Percentiles rank a stretch among this genome's conserved stretches.
Conservation (phyloP, 116 monocot species). For the Iris pallida region DNA sequence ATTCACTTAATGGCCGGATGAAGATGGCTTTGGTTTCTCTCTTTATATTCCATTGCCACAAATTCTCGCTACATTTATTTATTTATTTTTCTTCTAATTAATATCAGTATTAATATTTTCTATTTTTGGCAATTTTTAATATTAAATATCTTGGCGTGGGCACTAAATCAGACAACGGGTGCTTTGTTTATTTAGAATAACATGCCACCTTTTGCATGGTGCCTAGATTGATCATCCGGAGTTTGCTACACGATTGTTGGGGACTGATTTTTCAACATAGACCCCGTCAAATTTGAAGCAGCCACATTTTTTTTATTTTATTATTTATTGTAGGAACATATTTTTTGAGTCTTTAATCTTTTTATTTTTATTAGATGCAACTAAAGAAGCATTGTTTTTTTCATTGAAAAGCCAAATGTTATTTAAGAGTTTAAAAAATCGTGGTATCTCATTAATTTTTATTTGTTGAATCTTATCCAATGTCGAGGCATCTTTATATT, state of each 20-base stretch:
- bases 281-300: no score
- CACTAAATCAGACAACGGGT: background rate
- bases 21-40: constrained; percentile 3
- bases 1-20: background rate
- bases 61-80: background rate
- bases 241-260: no score
- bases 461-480: background rate
- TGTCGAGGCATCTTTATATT: no score
- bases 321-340: no score
- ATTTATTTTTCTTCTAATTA: background rate
- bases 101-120: background rate
- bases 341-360: no score
- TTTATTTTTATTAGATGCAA: no score
- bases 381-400: no score
- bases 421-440: no score
- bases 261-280: no score
- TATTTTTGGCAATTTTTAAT: background rate
- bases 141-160: background rate
- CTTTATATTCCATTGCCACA: constrained; percentile 1
- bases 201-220: background rate
- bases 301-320: background rate
- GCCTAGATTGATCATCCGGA: no score
- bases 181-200: background rate
- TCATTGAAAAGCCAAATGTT: no score
- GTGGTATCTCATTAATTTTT: background rate